Base-by-base conservation (phyloP, 495 filamentous ascomycete genomes). In the Recurvomyces mirabilis region DNA sequence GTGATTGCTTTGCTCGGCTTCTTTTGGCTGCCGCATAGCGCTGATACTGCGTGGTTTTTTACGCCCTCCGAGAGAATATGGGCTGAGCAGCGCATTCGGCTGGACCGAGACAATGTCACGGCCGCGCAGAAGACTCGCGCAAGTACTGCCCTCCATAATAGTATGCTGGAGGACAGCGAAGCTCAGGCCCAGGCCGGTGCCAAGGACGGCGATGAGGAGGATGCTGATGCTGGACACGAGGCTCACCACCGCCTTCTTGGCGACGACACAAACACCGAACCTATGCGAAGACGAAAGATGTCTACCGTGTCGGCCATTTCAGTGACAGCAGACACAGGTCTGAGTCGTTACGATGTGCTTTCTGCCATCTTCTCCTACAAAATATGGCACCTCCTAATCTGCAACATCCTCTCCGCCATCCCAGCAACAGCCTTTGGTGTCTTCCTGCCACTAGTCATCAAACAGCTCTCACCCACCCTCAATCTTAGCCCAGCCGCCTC, bases 1-100 rank as follows among this genome's bases (percentile, higher is more conserved):
- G 13, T 64, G 3, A 38, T 71, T 20, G 74, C 74, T 0, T 38
- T 69, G 4, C 38, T 62, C 0, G 66, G 69, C 5, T 70, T 67
- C 42, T 54, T 69, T 37, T 74, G 70, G 70, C 58, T 78, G 0
- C 69, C 74, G 1, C 58, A 60, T 4, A 68, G 64, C 0, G 68
- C 68, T 0, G 63, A 65, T 1, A 65, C 59, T 2, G 71, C 74
- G 0, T 78, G 75, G 75, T 79, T 77, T 54, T 58, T 78, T 1
- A 65, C 34, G 4, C 13, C 36, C 3, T 46, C 65, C 17, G 66
- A 79, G 48, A 56, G 65, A 23, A 32, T 52, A 20, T 73, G 60
- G 52, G 74, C 72, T 0, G 60, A 64, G 30, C 51, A 55, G 32
- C 53, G 61, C 23, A 57, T 65, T 28, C 50, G 51, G 1, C 47